Evolutionary conservation across 208 protist species (phyloP).

Genomic region (Trichomonas gallinae): DNA sequence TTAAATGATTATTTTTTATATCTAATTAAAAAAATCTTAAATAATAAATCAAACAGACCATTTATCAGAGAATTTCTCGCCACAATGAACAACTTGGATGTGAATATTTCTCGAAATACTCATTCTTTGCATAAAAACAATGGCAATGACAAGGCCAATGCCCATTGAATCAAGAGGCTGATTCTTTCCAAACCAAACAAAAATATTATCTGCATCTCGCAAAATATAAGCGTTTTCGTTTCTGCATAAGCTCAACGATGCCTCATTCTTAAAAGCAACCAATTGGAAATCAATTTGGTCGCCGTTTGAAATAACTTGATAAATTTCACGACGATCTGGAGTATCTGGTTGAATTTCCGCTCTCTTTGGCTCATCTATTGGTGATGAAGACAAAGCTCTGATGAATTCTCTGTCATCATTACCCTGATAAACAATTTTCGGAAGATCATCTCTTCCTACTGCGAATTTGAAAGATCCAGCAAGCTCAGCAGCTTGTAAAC

Average conservation of each 20-base stretch:
- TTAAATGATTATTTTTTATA: too few relatives aligned
- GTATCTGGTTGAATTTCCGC: background rate
- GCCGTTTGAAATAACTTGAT: background rate
- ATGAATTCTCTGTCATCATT: background rate
- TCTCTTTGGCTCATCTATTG: background rate
- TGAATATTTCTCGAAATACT: background rate
- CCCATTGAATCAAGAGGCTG: background rate
- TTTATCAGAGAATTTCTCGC: background rate
- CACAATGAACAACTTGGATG: background rate
- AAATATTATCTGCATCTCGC: background rate
- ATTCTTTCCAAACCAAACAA: background rate
- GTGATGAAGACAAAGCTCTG: background rate
- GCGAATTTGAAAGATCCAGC: background rate
- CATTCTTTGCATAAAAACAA: constrained; percentile 1
- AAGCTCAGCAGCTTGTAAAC: background rate
- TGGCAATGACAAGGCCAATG: background rate
- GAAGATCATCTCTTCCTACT: background rate
- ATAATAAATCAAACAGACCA: background rate
- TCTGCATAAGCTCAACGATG: background rate
- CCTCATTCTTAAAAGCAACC: background rate
- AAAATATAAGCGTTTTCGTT: constrained; percentile 16
- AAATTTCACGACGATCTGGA: background rate
- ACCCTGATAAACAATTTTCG: background rate
- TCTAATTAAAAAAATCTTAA: too few relatives aligned
- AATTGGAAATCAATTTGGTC: background rate